Base-by-base conservation (phyloP, 1,139 yeast genomes). In the Debaryomyces subglobosus region DNA sequence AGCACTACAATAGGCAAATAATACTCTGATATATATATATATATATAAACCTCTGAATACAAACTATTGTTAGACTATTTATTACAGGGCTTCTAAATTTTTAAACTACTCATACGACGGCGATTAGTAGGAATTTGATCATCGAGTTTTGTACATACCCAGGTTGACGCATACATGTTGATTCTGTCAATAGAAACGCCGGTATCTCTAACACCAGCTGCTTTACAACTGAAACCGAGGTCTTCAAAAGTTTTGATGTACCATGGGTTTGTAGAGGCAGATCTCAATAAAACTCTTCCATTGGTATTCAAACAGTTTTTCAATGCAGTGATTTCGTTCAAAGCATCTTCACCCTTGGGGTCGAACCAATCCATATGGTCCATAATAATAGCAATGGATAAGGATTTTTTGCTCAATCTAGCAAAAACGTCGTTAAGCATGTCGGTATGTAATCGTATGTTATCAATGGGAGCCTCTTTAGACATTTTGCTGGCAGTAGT, bases 331-430 rank as follows among this genome's bases (percentile, higher is more conserved):
- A 89, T 84, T 64, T 89, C 96, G 46, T 77, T 73, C 43, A 75
- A 70, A 10, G 89, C 94, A 30, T 85, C 92, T 7, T 60, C 59
- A 15, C 86, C 86, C 18, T 74, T 65, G 36, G 89, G 86, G 56
- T 84, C 85, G 62, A 88, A 88, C 96, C 96, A 89, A 67, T 89
- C 96, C 94, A 88, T 86, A 64, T 89, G 96, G 65, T 89, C 96
- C 96, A 89, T 89, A 49, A 89, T 86, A 44, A 89, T 81, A 24
- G 94, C 94, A 59, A 85, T 84, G 8, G 91, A 82, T 45, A 89
- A 77, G 16, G 90, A 80, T 49, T 79, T 78, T 47, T 78, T 74
- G 33, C 82, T 73, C 50, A 89, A 71, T 53, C 94, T 75, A 43
- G 81, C 83, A 54, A 86, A 82, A 2, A 88, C 95, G 58, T 87